Evolutionary conservation across 345 rosid genomes (phyloP), one percentile per base, ranked within the genome.

Genomic region (Murraya paniculata): DNA sequence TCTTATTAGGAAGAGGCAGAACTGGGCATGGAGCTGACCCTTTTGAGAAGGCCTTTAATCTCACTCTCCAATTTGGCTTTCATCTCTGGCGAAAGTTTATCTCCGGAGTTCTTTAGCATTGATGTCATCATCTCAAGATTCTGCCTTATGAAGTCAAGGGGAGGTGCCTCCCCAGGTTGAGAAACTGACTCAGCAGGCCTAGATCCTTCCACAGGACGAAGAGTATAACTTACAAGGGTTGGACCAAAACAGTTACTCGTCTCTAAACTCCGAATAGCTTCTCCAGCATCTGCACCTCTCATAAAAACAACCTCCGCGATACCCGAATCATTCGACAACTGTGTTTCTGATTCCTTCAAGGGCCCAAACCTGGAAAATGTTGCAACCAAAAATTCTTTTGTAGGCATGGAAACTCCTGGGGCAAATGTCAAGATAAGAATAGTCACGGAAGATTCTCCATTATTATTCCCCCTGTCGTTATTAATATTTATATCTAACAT

Each of bases 51-150:
- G 65, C 88, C 87, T 35, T 92, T 86, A 64, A 95, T 95, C 82
- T 90, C 99, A 33, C 78, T 78, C 86, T 90, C 97, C 70, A 95
- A 75, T 77, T 91, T 91, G 28, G 85, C 91, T 84, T 80, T 93
- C 68, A 87, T 92, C 84, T 92, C 98, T 1, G 90, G 91, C 28
- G 98, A 90, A 73, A 93, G 88, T 82, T 85, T 83, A 81, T 95
- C 89, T 55, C 99, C 99, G 0, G 97, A 87, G 72, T 91, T 84
- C 86, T 90, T 88, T 82, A 95, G 87, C 98, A 91, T 92, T 53
- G 89, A 81, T 19, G 95, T 93, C 98, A 95, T 93, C 91, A 89
- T 92, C 90, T 90, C 91, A 64, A 95, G 89, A 84, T 95, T 93
- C 80, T 90, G 87, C 86, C 86, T 87, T 77, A 95, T 95, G 28